Percentiles rank a stretch among this genome's conserved stretches.
These are phyloP conservation scores for Ceratocystiopsis sp. DNA, from an alignment of 2,329 filamentous ascomycete species.

Conservation along the genomic window DNA sequence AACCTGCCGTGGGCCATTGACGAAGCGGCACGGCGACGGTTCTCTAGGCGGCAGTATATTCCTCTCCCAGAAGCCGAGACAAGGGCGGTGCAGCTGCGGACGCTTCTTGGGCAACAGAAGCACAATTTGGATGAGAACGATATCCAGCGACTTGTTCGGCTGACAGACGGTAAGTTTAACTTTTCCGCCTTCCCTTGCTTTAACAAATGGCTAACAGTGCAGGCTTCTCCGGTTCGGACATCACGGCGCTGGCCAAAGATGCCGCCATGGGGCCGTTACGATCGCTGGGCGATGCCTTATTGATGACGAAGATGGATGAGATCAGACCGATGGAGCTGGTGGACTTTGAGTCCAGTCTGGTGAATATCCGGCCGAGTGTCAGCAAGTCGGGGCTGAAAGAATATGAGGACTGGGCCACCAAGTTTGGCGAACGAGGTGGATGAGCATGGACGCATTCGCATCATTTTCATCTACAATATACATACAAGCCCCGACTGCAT, in stretches of 20 bases:
- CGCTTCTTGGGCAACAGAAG: conserved; percentile 71
- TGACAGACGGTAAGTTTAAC: conserved; percentile 59
- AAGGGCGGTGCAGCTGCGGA: conserved; percentile 60
- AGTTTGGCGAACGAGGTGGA: conserved; percentile 84
- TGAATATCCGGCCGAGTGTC: conserved; percentile 78
- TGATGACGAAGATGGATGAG: conserved; percentile 86
- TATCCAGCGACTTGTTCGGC: conserved; percentile 52
- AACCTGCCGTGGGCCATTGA: conserved; percentile 97
- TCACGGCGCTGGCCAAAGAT: conserved; percentile 91
- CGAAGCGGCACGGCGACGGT: conserved; percentile 77
- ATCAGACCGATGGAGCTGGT: conserved; percentile 70
- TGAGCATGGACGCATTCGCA: conserved; percentile 19
- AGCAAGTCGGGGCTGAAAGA: conserved; percentile 68
- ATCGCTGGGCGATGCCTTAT: conserved; percentile 72
- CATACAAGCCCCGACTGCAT: neutral
- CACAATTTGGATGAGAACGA: conserved; percentile 58
- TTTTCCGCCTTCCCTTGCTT: conserved; percentile 1
- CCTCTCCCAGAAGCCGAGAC: conserved; percentile 77
- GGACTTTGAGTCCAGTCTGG: conserved; percentile 73
- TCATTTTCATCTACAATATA: neutral
- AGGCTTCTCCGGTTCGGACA: conserved; percentile 97
- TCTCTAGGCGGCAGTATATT: conserved; percentile 90
- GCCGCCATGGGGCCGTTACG: conserved; percentile 92
- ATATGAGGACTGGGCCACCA: conserved; percentile 85
- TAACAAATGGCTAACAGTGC: conserved; percentile 1